Percentiles rank a stretch among this genome's conserved stretches.
phyloP scores from a whole-genome alignment of 805 yeast species.

The Maudiozyma bulderi region DNA sequence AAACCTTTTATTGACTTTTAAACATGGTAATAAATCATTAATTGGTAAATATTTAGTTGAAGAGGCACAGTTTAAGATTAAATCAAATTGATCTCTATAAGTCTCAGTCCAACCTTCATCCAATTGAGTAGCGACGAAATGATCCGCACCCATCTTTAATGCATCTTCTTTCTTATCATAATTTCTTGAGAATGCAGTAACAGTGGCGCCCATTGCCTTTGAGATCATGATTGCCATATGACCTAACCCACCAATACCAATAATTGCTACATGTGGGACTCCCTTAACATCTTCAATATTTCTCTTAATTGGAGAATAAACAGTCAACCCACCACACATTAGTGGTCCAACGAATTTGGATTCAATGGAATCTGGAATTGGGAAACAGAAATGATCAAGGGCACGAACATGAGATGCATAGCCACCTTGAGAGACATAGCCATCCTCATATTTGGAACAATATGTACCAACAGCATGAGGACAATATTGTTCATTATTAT shows the following conservation, averaged over 20 bases:
- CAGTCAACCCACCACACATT: conserved; percentile 3
- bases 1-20: conserved; percentile 1
- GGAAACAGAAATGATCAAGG: conserved; percentile 2
- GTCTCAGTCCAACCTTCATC: background rate
- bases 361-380: conserved; percentile 1
- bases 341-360: conserved; percentile 1
- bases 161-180: background rate
- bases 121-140: background rate
- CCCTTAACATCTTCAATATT: background rate
- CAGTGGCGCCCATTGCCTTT: conserved; percentile 1
- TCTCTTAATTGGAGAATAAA: conserved; percentile 3
- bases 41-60: background rate
- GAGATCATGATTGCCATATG: conserved; percentile 4
- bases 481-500: conserved; percentile 50
- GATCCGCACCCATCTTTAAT: conserved; percentile 2
- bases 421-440: conserved; percentile 2
- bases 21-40: background rate
- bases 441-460: background rate
- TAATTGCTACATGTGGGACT: conserved; percentile 1
- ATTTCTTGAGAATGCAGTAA: conserved; percentile 1
- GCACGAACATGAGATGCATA: conserved; percentile 4
- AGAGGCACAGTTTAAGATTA: conserved; percentile 1
- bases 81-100: background rate
- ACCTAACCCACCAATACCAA: conserved; percentile 4
- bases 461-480: conserved; percentile 40